phyloP scores from a whole-genome alignment of 2,329 filamentous ascomycete species.

The Monosporascus sp. region DNA sequence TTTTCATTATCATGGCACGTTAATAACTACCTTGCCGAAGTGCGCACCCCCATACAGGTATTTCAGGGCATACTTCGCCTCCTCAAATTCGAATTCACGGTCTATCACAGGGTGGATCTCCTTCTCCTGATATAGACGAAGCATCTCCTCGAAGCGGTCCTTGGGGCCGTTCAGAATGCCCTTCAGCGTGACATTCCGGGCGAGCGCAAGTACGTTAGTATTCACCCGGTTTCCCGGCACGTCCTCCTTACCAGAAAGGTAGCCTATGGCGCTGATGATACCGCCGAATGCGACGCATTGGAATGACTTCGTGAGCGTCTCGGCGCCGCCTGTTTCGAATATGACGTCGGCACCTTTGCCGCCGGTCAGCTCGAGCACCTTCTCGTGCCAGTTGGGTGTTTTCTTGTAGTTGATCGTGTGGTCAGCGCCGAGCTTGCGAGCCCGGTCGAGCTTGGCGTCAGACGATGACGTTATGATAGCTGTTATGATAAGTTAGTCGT shows the following conservation, averaged over 20 bases:
- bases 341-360: slow-evolving; percentile 48
- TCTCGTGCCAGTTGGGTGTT: slow-evolving; percentile 45
- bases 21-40: slow-evolving; percentile 54
- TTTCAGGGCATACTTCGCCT: slow-evolving; percentile 45
- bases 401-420: slow-evolving; percentile 50
- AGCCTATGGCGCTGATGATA: slow-evolving; percentile 41
- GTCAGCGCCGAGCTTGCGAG: slow-evolving; percentile 46
- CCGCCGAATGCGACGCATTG: slow-evolving; percentile 51
- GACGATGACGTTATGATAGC: slow-evolving; percentile 31
- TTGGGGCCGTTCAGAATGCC: slow-evolving; percentile 55
- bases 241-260: slow-evolving; percentile 44
- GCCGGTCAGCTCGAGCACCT: slow-evolving; percentile 41
- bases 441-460: slow-evolving; percentile 44
- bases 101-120: slow-evolving; percentile 44
- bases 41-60: slow-evolving; percentile 49
- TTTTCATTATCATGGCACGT: slow-evolving; percentile 15
- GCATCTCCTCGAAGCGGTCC: slow-evolving; percentile 53
- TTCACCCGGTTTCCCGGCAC: slow-evolving; percentile 45
- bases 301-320: slow-evolving; percentile 48
- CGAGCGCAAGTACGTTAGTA: slow-evolving; percentile 44
- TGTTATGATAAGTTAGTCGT: neutral
- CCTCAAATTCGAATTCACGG: slow-evolving; percentile 40
- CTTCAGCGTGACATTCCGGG: slow-evolving; percentile 33
- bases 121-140: slow-evolving; percentile 39
- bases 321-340: slow-evolving; percentile 50